These are phyloP conservation scores for Gaeumannomyces sp. DNA, from an alignment of 2,329 filamentous ascomycete species.

Conservation along the genomic window DNA sequence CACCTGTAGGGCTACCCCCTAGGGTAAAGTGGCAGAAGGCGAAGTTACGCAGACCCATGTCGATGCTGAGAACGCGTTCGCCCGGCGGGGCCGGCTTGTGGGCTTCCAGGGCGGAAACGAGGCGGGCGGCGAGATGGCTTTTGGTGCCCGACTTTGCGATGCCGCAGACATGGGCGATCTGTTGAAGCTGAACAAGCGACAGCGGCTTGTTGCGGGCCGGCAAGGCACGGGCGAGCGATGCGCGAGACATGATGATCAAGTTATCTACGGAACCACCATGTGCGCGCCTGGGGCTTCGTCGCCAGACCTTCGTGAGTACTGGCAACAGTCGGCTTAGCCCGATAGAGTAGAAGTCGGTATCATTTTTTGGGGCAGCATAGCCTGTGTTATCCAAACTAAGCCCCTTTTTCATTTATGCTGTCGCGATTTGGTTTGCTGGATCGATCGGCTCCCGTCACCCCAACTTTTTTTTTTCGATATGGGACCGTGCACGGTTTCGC, in stretches of 20 bases:
- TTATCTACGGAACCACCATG: background rate
- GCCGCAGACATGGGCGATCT: constrained; percentile 54
- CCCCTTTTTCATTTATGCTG: background rate
- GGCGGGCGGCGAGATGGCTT: constrained; percentile 41
- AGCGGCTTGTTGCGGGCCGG: constrained; percentile 21
- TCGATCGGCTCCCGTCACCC: no score
- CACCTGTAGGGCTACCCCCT: background rate
- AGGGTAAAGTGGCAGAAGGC: constrained; percentile 59
- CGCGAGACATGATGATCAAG: background rate
- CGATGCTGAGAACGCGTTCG: constrained; percentile 64
- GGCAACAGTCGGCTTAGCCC: background rate
- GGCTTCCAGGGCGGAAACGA: constrained; percentile 26
- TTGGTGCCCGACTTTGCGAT: constrained; percentile 55
- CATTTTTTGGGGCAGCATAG: background rate
- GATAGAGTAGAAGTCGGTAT: background rate
- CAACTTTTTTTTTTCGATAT: no score
- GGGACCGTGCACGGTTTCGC: background rate
- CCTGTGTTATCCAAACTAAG: background rate
- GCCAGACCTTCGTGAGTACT: background rate
- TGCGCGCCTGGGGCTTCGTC: background rate
- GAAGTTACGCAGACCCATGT: constrained; percentile 79
- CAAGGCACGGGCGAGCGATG: background rate
- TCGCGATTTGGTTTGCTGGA: background rate
- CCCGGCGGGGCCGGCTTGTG: constrained; percentile 22
- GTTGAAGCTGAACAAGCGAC: constrained; percentile 48